Evolutionary conservation across 2,329 filamentous ascomycete species (phyloP), one percentile per base, ranked within the genome.

Genomic region (Xylariaceae sp.): DNA sequence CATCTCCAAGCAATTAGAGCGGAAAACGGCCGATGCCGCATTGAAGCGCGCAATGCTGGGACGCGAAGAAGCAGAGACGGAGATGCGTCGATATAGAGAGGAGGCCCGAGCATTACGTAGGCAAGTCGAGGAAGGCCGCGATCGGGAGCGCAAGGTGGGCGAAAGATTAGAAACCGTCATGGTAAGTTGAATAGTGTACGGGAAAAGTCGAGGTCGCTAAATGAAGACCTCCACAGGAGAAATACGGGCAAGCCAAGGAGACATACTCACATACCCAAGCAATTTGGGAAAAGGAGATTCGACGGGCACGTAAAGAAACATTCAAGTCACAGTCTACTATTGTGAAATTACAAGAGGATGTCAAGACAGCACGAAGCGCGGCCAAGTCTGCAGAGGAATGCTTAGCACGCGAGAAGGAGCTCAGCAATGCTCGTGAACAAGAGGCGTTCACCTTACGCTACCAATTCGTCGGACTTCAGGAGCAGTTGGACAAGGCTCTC

Each of bases 281-380:
- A 19, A 73, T 89, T 9, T 90, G 88, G 82, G 88, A 91, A 66
- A 90, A 90, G 70, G 88, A 91, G 70, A 86, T 90, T 43, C 82
- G 88, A 52, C 80, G 85, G 53, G 81, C 84, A 9, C 79, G 87
- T 48, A 91, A 91, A 65, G 89, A 91, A 65, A 86, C 85, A 2
- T 90, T 90, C 79, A 90, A 90, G 68, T 82, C 84, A n/a, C 87
- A 89, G 64, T 89, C 87, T 2, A 73, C 77, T 10, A 80, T 87
- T 29, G 83, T 90, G 65, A 89, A 89, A 69, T 70, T 88, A n/a
- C 87, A 90, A 69, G 88, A 90, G 65, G 88, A 91, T 65, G 79
- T 90, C 61, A 90, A 90, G 69, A 75, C 83, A 0, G 76, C 82
- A 49, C 81, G 86, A 44, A 74, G 74, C 21, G 74, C 76, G n/a